Evolutionary conservation across 768 basidiomycete species (phyloP), one percentile per base, ranked within the genome.

Genomic region (Sarcodon sp.): DNA sequence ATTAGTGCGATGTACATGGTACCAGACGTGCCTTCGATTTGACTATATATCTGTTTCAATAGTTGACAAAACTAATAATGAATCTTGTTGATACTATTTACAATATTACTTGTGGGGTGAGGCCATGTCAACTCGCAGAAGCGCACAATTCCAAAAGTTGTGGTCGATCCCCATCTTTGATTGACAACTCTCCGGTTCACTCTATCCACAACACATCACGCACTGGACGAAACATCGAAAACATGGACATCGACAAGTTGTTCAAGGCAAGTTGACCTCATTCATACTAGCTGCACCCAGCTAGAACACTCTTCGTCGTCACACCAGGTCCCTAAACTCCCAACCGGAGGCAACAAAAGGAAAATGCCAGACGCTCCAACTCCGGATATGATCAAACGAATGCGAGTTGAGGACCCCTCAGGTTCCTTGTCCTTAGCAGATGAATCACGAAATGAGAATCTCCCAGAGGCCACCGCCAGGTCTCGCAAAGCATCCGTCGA

Each of bases 361-460:
- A 85, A 78, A 57, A 69, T 88, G 63, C 79, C 81, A 7, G 82
- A 86, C 56, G 78, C 77, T 53, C 87, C 85, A 27, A 78, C 82
- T 2, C 77, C 80, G 2, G 87, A 87, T n/a, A 74, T 87, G 71
- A 68, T 91, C 49, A 91, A 89, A 66, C 83, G 77, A 63, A 75
- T 89, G 72, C 77, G 69, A 56, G 57, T 82, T 61, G 81, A 85
- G 35, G 39, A 41, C 13, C 39, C 39, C 6, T 41, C 49, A 44
- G 43, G 47, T 47, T 27, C 21, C 21, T 27, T n/a, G 49, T 32
- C 16, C 1, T 49, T 15, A 27, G 35, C 13, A 47, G 56, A 41
- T 46, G 53, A 15, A 18, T 47, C 35, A 41, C 43, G 13, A 47
- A 52, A 4, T 44, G 51, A 9, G 47, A 34, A 10, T 15, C 45